These are phyloP conservation scores for Mucor saturninus DNA, from an alignment of 371 early-diverging fungal genomes.

Conservation along the genomic window DNA sequence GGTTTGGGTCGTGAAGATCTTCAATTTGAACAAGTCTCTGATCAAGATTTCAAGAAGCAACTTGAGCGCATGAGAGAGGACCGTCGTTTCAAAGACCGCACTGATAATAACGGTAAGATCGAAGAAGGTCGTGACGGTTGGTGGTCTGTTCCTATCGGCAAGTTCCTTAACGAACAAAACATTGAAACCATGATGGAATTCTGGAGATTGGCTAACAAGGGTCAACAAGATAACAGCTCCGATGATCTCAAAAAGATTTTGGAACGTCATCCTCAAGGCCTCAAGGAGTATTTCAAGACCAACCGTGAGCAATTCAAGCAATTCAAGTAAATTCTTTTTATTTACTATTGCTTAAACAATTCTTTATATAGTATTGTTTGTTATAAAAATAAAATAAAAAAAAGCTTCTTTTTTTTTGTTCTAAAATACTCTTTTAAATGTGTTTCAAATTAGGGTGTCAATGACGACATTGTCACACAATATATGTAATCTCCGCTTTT, in stretches of 20 bases:
- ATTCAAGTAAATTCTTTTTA: slow-evolving; percentile 28
- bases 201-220: slow-evolving; percentile 32
- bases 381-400: slow-evolving; percentile 1
- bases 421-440: slow-evolving; percentile 1
- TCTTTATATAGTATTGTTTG: not conserved
- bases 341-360: not conserved
- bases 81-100: slow-evolving; percentile 34
- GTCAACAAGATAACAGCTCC: slow-evolving; percentile 27
- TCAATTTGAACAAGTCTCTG: slow-evolving; percentile 21
- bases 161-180: slow-evolving; percentile 31
- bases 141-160: slow-evolving; percentile 40
- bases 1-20: slow-evolving; percentile 32
- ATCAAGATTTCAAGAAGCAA: slow-evolving; percentile 26
- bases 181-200: slow-evolving; percentile 38
- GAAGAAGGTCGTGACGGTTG: slow-evolving; percentile 24
- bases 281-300: slow-evolving; percentile 38
- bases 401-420: not conserved
- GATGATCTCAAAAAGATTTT: slow-evolving; percentile 37
- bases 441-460: not conserved
- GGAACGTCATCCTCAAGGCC: slow-evolving; percentile 32
- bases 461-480: slow-evolving; percentile 17
- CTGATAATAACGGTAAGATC: slow-evolving; percentile 16
- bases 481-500: not conserved
- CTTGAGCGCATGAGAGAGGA: slow-evolving; percentile 36
- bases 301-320: slow-evolving; percentile 48